Evolutionary conservation across 805 yeast genomes (phyloP).

Genomic region (Lipomyces yamanashiensis): DNA sequence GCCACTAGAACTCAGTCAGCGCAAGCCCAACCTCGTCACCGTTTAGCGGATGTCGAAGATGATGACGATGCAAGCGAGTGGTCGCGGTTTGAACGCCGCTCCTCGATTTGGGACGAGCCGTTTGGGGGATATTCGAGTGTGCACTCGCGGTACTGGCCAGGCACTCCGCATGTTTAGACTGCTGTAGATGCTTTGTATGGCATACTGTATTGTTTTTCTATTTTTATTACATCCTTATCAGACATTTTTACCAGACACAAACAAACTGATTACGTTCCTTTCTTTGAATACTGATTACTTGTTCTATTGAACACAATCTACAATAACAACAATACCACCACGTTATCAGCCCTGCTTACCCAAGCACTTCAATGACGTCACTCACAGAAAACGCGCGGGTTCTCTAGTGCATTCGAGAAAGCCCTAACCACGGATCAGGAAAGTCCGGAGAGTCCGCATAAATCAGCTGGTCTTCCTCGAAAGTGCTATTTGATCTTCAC

Average conservation of each 20-base stretch:
- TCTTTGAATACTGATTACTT: no score
- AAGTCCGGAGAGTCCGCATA: not conserved
- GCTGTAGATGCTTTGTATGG: not conserved
- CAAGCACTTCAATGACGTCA: not conserved
- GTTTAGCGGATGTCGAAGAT: not conserved
- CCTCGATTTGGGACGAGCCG: constrained; percentile 14
- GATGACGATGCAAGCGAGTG: not conserved
- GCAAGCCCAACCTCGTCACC: not conserved
- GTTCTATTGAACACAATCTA: no score
- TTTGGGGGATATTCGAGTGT: constrained; percentile 12
- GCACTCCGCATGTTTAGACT: constrained; percentile 3
- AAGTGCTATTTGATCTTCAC: not conserved
- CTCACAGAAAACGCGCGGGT: not conserved
- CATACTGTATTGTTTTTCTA: not conserved
- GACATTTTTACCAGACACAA: no score
- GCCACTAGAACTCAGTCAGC: not conserved
- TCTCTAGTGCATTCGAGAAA: constrained; percentile 14
- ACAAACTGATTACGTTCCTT: not conserved
- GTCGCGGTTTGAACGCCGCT: not conserved
- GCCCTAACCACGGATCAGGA: constrained; percentile 4
- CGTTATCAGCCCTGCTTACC: not conserved
- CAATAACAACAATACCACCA: no score
- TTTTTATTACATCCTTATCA: not conserved
- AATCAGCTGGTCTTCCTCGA: not conserved
- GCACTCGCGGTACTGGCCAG: constrained; percentile 8